These are phyloP conservation scores for Hura crepitans DNA, from an alignment of 441 rosid genomes.

Conservation along the genomic window DNA sequence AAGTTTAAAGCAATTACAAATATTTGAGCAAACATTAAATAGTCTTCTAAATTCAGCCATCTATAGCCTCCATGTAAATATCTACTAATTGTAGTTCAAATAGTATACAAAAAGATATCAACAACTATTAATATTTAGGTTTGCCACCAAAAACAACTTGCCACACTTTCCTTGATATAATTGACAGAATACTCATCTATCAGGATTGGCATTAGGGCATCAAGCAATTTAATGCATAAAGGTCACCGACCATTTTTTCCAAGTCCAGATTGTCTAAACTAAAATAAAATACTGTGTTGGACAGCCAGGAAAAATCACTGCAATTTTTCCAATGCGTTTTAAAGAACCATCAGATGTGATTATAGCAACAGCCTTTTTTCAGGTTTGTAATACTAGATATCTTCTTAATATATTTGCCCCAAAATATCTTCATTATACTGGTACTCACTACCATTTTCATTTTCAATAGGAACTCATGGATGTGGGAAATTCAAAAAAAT, in stretches of 20 bases:
- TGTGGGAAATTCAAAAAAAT: constrained; percentile 58
- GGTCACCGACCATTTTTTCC: not conserved
- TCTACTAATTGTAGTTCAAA: not conserved
- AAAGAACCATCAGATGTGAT: constrained; percentile 75
- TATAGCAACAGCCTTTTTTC: constrained; percentile 78
- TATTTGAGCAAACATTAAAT: not conserved
- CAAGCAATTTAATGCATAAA: not conserved
- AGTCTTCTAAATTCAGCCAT: not conserved
- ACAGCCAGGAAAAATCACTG: constrained; percentile 56
- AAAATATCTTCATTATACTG: constrained; percentile 6
- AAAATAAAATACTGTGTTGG: constrained; percentile 14
- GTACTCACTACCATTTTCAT: constrained; percentile 10
- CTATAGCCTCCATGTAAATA: not conserved
- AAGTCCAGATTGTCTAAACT: not conserved
- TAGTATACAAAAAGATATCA: not conserved
- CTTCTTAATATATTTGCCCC: not conserved
- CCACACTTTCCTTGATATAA: not conserved
- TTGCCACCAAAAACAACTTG: constrained; percentile 4
- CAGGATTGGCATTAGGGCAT: not conserved
- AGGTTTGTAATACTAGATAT: constrained; percentile 38
- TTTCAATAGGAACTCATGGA: constrained; percentile 63
- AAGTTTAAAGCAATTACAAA: constrained; percentile 3
- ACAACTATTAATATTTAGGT: not conserved
- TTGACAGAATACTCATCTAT: not conserved
- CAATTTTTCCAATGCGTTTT: constrained; percentile 83